Base-by-base conservation (phyloP, 116 monocot genomes). In the Iris pallida region DNA sequence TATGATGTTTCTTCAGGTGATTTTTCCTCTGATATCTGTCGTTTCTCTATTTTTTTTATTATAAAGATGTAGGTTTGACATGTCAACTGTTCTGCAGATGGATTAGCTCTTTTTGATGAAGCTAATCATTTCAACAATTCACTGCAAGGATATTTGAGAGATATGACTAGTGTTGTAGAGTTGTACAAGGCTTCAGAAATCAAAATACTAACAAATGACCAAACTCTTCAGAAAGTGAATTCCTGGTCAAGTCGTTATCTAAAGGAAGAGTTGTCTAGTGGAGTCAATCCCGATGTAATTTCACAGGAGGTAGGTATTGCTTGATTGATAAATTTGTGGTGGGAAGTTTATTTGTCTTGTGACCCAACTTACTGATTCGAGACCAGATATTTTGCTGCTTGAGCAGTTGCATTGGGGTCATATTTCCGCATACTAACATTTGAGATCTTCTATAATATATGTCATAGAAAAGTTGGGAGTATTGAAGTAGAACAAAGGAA, bases 121-220 rank as follows among this genome's bases (percentile, higher is more conserved):
- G 78, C 63, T 16, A 55, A 60, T 20, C 46, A 47, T 45, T 85
- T 88, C 76, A 14, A 15, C 53, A 62, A 68, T 69, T 76, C 85
- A 62, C 0, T 85, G 14, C 66, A 83, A 52, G 85, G 83, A 63
- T 19, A 79, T 67, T 54, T 83, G 40, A 74, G 67, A 71, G 80
- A 88, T 82, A 48, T 73, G 59, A 69, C 51, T 20, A 54, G 80
- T 18, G 71, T 86, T 68, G 20, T 95, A n/a, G 91, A 95, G 78
- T 66, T 95, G 44, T 82, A 82, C 67, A 86, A 84, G 66, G 91
- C 88, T 66, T 95, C 95, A 71, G 80, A 91, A 64, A 47, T 76
- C 30, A 85, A 73, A 72, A 71, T 84, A 45, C 82, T 66, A 15
- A 18, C 56, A 68, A 56, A 71, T 69, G 95, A 95, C 53, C 41